Percentiles rank a stretch among this genome's conserved stretches.
Evolutionary conservation across 371 early-diverging fungal genomes (phyloP).

Genomic region (Parasitella parasitica): DNA sequence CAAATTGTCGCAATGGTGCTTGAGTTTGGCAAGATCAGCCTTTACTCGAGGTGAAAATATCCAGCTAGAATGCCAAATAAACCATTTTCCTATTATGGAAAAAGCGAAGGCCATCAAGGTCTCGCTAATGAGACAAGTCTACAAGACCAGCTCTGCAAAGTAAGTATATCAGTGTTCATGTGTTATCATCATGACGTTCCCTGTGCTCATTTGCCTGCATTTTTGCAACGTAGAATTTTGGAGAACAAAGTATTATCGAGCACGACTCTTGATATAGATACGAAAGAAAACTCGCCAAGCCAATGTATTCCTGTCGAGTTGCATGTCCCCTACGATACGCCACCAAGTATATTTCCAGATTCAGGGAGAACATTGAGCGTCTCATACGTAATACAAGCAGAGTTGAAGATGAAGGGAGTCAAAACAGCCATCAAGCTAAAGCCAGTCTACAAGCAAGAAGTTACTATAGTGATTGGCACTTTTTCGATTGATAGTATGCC

Average conservation of each 20-base stretch:
- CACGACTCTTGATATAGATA: constrained; percentile 7
- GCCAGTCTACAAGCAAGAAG: constrained; percentile 9
- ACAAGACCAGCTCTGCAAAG: constrained; percentile 16
- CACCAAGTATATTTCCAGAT: constrained; percentile 17
- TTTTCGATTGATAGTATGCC: neutral
- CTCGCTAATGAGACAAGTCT: constrained; percentile 4
- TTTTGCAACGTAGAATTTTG: neutral
- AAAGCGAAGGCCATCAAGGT: constrained; percentile 8
- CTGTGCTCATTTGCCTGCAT: neutral
- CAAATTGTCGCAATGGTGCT: constrained; percentile 10
- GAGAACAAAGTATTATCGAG: constrained; percentile 7
- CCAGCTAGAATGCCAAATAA: constrained; percentile 4
- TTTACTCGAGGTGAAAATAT: constrained; percentile 11
- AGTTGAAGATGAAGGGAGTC: constrained; percentile 15
- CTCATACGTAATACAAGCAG: constrained; percentile 13
- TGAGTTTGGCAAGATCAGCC: constrained; percentile 4
- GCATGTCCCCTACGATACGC: constrained; percentile 8
- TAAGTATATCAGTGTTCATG: constrained; percentile 2
- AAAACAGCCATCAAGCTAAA: constrained; percentile 13
- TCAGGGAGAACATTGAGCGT: constrained; percentile 17
- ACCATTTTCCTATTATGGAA: constrained; percentile 18
- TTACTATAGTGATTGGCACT: constrained; percentile 17
- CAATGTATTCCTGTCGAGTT: neutral
- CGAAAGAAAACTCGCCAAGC: neutral
- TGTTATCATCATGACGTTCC: neutral